These are phyloP conservation scores for Colletotrichum trifolii DNA, from an alignment of 2,329 filamentous ascomycete genomes.

Conservation along the genomic window DNA sequence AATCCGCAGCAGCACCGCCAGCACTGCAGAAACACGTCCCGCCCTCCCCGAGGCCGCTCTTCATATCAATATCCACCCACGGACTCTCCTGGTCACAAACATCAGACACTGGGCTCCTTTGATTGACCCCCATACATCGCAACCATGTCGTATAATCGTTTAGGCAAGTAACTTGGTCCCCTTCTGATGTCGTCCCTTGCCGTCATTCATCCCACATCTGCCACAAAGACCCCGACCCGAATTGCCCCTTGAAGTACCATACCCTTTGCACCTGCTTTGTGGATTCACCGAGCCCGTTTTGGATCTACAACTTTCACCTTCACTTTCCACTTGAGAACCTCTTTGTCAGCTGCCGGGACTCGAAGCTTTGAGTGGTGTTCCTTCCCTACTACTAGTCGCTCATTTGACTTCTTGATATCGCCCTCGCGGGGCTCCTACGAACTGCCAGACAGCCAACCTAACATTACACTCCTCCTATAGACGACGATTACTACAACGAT, in stretches of 20 bases:
- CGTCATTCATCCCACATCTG: conserved; percentile 36
- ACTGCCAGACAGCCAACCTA: conserved; percentile 29
- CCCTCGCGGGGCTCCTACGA: not conserved
- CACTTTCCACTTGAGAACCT: conserved; percentile 4
- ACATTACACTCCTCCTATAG: conserved; percentile 47
- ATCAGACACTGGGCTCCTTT: conserved; percentile 37
- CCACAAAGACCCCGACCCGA: conserved; percentile 27
- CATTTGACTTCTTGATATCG: conserved; percentile 20
- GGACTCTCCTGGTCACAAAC: conserved; percentile 34
- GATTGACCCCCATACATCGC: conserved; percentile 26
- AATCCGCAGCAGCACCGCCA: conserved; percentile 27
- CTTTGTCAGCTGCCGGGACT: conserved; percentile 26
- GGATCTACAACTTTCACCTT: conserved; percentile 20
- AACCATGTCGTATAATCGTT: conserved; percentile 78
- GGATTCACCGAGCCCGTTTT: conserved; percentile 13
- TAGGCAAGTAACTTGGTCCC: conserved; percentile 66
- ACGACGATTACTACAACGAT: conserved; percentile 71
- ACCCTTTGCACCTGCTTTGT: not conserved
- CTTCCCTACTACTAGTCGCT: conserved; percentile 12
- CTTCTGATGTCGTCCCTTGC: conserved; percentile 37
- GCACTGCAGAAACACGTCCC: conserved; percentile 29
- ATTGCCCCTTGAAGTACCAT: conserved; percentile 14
- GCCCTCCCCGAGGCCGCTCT: conserved; percentile 27
- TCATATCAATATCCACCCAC: conserved; percentile 34
- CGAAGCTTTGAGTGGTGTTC: conserved; percentile 11